Evolutionary conservation across 1,284 basidiomycete species (phyloP).

Genomic region (Mrakiaceae sp.): DNA sequence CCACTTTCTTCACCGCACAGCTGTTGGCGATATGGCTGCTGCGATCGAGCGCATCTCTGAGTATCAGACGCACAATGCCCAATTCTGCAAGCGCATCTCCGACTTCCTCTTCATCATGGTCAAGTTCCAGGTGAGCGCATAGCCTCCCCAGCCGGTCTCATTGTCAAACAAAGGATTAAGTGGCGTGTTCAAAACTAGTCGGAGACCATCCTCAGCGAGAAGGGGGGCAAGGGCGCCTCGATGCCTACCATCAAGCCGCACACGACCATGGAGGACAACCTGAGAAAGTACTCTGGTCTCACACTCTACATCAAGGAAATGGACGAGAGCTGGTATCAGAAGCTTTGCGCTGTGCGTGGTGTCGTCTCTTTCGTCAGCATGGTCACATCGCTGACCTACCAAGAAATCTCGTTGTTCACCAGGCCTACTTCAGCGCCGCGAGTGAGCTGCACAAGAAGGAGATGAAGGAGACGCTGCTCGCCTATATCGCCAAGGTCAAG

Average conservation of each 20-base stretch:
- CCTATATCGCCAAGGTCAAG: constrained; percentile 52
- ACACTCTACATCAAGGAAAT: constrained; percentile 93
- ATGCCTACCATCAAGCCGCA: constrained; percentile 47
- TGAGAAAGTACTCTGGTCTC: constrained; percentile 78
- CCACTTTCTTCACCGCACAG: constrained; percentile 18
- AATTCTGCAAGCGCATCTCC: constrained; percentile 82
- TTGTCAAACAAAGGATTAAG: background rate
- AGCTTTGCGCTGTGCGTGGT: constrained; percentile 65
- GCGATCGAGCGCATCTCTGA: constrained; percentile 84
- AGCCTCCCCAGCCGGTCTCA: background rate
- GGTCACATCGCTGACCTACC: background rate
- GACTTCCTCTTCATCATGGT: constrained; percentile 87
- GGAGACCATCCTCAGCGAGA: constrained; percentile 32
- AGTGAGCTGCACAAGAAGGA: constrained; percentile 71
- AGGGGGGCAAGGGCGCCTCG: constrained; percentile 23
- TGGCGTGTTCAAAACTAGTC: constrained; percentile 23
- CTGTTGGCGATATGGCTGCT: constrained; percentile 70
- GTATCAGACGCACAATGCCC: constrained; percentile 71
- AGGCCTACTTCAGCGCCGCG: constrained; percentile 79
- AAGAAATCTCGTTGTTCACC: background rate
- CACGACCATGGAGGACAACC: constrained; percentile 60
- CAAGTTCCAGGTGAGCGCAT: constrained; percentile 55
- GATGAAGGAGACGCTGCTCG: constrained; percentile 58
- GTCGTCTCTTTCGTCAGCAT: constrained; percentile 2
- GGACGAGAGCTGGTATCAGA: constrained; percentile 71